Conservation (phyloP, 768 basidiomycete genomes). For the Agaricus blazei region DNA sequence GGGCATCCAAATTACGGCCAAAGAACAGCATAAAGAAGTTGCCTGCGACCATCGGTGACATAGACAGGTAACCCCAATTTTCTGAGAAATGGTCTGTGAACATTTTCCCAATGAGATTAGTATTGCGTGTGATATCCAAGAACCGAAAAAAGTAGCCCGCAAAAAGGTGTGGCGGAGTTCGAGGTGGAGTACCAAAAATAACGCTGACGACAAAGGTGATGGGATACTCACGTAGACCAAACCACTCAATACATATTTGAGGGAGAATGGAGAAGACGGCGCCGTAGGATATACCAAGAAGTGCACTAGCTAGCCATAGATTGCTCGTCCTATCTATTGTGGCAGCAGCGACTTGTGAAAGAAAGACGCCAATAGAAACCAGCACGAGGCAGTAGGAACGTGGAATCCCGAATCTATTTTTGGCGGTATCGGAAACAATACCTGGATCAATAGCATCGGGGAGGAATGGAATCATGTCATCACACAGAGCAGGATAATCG, state of each 20-base stretch:
- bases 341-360: constrained; percentile 64
- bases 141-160: not conserved
- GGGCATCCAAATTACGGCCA: constrained; percentile 75
- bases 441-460: constrained; percentile 32
- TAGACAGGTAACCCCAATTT: constrained; percentile 79
- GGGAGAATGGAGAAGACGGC: constrained; percentile 67
- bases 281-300: constrained; percentile 69
- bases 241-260: constrained; percentile 83
- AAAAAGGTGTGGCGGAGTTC: not conserved
- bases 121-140: not conserved
- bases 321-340: constrained; percentile 48
- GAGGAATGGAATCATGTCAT: no score
- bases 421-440: constrained; percentile 60
- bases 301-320: constrained; percentile 57
- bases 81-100: constrained; percentile 52
- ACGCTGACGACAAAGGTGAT: no score
- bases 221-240: constrained; percentile 65
- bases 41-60: constrained; percentile 72
- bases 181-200: not conserved
- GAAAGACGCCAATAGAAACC: constrained; percentile 61
- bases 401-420: constrained; percentile 52
- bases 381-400: constrained; percentile 67
- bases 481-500: not conserved
- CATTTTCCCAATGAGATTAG: constrained; percentile 2
- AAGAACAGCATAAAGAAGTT: constrained; percentile 85